Evolutionary conservation across 495 filamentous ascomycete genomes (phyloP).

Genomic region (Penicillium turbatum): DNA sequence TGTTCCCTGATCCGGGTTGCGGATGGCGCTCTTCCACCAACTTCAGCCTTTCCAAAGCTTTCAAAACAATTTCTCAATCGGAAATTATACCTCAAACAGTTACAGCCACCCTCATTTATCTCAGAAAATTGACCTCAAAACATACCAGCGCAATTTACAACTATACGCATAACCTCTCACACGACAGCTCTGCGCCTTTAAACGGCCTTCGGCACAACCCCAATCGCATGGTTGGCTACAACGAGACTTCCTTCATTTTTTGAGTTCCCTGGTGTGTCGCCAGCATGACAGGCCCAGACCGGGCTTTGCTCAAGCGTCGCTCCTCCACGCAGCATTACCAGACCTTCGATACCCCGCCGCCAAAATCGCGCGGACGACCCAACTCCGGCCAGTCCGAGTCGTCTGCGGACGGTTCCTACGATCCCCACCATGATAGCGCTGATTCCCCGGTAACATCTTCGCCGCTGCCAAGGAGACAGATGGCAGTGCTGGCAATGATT

Average conservation of each 20-base stretch:
- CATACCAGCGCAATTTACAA: not conserved
- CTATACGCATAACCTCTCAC: not conserved
- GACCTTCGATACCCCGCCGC: conserved; percentile 89
- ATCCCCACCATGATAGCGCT: conserved; percentile 28
- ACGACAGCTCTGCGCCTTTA: conserved; percentile 12
- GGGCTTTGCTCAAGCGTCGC: conserved; percentile 47
- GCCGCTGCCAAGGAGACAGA: conserved; percentile 77
- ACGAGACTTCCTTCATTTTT: not conserved
- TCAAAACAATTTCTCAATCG: not conserved
- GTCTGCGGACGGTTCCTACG: conserved; percentile 29
- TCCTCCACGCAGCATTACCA: conserved; percentile 83
- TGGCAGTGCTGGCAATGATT: conserved; percentile 79
- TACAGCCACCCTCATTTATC: too few species aligned
- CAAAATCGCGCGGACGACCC: conserved; percentile 67
- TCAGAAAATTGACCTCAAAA: not conserved
- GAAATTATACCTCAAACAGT: not conserved
- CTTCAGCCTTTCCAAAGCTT: not conserved
- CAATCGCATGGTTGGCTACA: conserved; percentile 11
- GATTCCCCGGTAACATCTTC: conserved; percentile 41
- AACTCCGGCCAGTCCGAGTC: conserved; percentile 45
- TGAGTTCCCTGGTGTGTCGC: not conserved
- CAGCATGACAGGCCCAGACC: conserved; percentile 31
- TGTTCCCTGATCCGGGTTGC: conserved; percentile 3
- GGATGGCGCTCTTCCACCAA: not conserved
- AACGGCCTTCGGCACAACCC: conserved; percentile 6